A percentile compares a stretch with the other conserved stretches of the same genome.
phyloP scores from a whole-genome alignment of 164 flowering plant genomes.

The Taxillus chinensis region DNA sequence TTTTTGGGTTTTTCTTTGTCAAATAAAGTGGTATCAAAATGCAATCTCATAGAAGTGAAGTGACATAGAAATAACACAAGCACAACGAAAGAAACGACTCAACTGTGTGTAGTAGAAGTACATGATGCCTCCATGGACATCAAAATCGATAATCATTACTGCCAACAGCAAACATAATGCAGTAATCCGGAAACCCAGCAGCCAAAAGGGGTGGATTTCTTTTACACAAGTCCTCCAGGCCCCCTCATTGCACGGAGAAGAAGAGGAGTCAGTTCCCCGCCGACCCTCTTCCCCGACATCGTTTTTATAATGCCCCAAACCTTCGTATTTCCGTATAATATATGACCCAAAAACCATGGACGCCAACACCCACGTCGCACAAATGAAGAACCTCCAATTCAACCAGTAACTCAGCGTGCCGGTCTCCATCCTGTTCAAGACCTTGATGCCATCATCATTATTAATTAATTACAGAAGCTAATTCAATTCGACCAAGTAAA shows the following conservation, averaged over 20 bases:
- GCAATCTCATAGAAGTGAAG: no score
- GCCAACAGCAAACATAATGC: conserved; percentile 22
- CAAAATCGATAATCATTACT: conserved; percentile 10
- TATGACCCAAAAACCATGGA: conserved; percentile 4
- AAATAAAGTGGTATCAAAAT: no score
- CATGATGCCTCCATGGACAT: conserved; percentile 11
- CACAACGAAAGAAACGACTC: conserved; percentile 4
- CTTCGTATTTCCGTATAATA: conserved; percentile 28
- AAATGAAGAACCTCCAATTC: conserved; percentile 26
- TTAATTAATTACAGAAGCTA: no score
- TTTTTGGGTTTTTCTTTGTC: no score
- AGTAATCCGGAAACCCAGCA: conserved; percentile 19
- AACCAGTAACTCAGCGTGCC: conserved; percentile 22
- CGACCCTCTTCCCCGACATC: conserved; percentile 3
- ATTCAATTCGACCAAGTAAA: no score
- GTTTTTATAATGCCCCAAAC: background rate
- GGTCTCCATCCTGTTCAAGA: conserved; percentile 12
- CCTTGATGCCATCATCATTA: background rate
- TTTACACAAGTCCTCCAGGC: conserved; percentile 29
- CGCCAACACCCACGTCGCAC: conserved; percentile 8
- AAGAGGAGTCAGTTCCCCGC: background rate
- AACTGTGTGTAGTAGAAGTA: conserved; percentile 31
- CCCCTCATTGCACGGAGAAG: conserved; percentile 7
- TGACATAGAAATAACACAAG: no score
- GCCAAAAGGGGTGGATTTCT: conserved; percentile 28